Evolutionary conservation across 371 early-diverging fungal species (phyloP), one percentile per base, ranked within the genome.

Genomic region (Phascolomyces articulosus): DNA sequence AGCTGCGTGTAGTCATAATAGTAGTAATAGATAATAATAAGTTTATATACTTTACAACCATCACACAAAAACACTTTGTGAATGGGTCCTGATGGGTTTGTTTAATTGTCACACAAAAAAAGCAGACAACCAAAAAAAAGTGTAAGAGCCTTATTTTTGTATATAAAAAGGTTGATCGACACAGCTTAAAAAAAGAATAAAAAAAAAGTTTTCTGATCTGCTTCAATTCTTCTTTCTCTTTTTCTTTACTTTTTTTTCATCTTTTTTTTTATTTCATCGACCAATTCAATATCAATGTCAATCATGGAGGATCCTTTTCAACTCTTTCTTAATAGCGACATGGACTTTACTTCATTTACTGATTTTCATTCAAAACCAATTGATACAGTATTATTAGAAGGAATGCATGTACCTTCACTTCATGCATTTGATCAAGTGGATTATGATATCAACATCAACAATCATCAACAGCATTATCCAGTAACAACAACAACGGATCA

Each of bases 341-440:
- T 51, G 11, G 58, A 64, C 41, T 58, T 44, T 20, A 40, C 47
- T 47, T 64, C 66, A 16, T 66, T 60, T 40, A 55, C 66, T n/a
- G 66, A 66, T n/a, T 40, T 66, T 10, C 66, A 66, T 55, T 60
- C 60, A 34, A 66, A 60, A 54, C 44, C 66, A 18, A 28, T 66
- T 44, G 66, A 66, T 51, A 6, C 6, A 20, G 51, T 51, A 3
- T 23, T 51, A 11, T 51, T 51, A 24, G 51, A 51, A 24, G 51
- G 51, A 7, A 51, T 51, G 51, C 11, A 11, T 21, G 24, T 23
- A n/a, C 51, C 23, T 23, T 6, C 51, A 1, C 6, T 51, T n/a
- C 10, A 24, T n/a, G 6, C 23, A 51, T 24, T 51, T 15, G 51
- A 51, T n/a, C n/a, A n/a, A n/a, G n/a, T n/a, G n/a, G n/a, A n/a